Evolutionary conservation across 2,329 filamentous ascomycete species (phyloP), one percentile per base, ranked within the genome.

Genomic region (Aspergillus melleus): DNA sequence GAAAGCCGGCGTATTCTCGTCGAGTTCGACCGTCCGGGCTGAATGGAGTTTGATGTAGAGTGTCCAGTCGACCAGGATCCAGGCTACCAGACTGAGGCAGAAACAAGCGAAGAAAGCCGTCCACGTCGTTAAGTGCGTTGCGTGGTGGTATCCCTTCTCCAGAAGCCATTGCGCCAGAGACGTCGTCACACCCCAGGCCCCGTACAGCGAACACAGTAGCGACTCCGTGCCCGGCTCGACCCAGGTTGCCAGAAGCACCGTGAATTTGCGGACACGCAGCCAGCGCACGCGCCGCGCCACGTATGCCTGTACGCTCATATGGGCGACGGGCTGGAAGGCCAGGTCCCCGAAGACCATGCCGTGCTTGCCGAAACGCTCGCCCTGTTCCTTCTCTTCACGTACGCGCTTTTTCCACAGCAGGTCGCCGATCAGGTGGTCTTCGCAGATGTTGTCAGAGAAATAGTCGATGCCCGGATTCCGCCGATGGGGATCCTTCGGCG

Each of bases 401-500:
- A 75, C 64, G 57, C 71, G 67, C 47, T 75, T 70, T 57, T 88
- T 87, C 92, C 93, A 99, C 4, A 99, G 83, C 1, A 95, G 79
- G 66, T 99, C 95, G 12, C 94, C 94, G 57, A 99, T 96, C 24
- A 97, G 81, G 70, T 99, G 95, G 72, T 99, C 95, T 74, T 99
- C 96, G 79, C 95, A 99, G 71, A 99, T 98, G 72, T 96, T 96
- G 65, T 91, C 85, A 2, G 92, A 96, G 77, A 99, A 99, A 77
- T 88, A 93, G 76, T 98, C 92, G 64, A 99, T 88, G 0, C 95
- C 96, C 0, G 78, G 87, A 73, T 66, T 83, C 74, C 68, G 79
- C 60, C 57, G 76, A 66, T 68, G 79, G 69, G 49, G 73, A 67
- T 26, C 71, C 82, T 83, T 64, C 70, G 76, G 55, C 32, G 87